Conservation (phyloP, 345 rosid genomes). For the Brassica carinata region DNA sequence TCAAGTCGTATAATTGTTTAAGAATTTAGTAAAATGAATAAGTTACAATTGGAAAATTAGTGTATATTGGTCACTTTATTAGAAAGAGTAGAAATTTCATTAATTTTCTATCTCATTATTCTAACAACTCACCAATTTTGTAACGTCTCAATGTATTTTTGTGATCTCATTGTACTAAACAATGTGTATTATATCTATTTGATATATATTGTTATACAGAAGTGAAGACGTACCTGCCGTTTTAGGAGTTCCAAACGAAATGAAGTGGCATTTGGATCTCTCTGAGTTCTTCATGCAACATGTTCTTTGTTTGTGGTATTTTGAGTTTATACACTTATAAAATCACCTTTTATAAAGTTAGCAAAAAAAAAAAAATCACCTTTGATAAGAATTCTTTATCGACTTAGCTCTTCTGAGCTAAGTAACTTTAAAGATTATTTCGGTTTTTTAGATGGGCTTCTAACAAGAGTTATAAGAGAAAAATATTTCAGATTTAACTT, state of each 20-base stretch:
- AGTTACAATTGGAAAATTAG: background rate
- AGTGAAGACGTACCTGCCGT: background rate
- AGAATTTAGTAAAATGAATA: background rate
- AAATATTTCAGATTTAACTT: too few species aligned
- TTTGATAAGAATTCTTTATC: too few species aligned
- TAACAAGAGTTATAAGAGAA: too few species aligned
- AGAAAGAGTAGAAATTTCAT: background rate
- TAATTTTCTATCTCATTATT: background rate
- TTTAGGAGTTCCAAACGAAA: background rate
- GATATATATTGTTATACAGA: background rate
- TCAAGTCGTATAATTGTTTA: background rate
- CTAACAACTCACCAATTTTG: background rate
- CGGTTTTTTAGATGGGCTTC: too few species aligned
- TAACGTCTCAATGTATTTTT: background rate
- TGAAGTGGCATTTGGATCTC: background rate
- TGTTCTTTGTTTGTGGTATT: background rate
- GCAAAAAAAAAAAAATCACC: too few species aligned
- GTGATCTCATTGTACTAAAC: background rate
- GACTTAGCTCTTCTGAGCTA: too few species aligned
- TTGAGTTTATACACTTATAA: too few species aligned
- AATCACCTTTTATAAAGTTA: too few species aligned
- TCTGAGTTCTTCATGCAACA: background rate
- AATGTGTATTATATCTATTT: background rate
- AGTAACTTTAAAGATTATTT: too few species aligned
- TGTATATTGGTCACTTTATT: background rate